Base-by-base conservation (phyloP, 495 filamentous ascomycete species). In the Thozetella sp. region DNA sequence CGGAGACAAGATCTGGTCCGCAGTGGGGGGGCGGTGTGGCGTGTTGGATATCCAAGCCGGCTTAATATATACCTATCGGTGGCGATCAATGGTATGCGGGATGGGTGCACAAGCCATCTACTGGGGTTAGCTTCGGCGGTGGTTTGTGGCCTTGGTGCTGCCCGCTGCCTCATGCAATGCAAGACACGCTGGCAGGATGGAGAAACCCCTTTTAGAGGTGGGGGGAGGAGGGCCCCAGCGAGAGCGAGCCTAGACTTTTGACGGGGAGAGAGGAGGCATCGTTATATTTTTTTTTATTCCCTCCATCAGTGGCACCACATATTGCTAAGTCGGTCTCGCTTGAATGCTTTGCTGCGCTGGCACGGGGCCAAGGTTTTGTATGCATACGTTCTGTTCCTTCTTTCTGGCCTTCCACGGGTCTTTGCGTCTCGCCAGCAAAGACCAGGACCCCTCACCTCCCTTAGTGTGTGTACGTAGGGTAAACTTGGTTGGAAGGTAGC, bases 121-220 rank as follows among this genome's bases (percentile, higher is more conserved):
- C 56, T 58, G 48, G 25, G 51, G 46, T 19, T 60, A 48, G 22
- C 53, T 22, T 27, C 56, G 25, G 26, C 50, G 59, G 20, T 56
- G 19, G 26, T 25, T 20, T 58, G 30, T 40, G 25, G 23, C 15
- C 51, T 27, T 0, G 1, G 30, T 50, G 10, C 22, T 58, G 1
- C 11, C 17, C 45, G 30, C 26, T 40, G 22, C 19, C 46, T 48
- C 34, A 66, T 67, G 64, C 64, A 67, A 67, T 67, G 64, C 64
- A 67, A 55, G 64, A 61, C 64, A 67, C 64, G 64, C 58, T 67
- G 64, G 64, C 63, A 65, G n/a, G 57, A 54, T 51, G 56, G 25
- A 48, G 51, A 45, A 48, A 25, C 37, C 27, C 25, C 17, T 43
- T 56, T n/a, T n/a, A n/a, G n/a, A n/a, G n/a, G n/a, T n/a, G 24